These are phyloP conservation scores for Hymenoscyphus fructigenus DNA, from an alignment of 2,329 filamentous ascomycete species.

Conservation along the genomic window DNA sequence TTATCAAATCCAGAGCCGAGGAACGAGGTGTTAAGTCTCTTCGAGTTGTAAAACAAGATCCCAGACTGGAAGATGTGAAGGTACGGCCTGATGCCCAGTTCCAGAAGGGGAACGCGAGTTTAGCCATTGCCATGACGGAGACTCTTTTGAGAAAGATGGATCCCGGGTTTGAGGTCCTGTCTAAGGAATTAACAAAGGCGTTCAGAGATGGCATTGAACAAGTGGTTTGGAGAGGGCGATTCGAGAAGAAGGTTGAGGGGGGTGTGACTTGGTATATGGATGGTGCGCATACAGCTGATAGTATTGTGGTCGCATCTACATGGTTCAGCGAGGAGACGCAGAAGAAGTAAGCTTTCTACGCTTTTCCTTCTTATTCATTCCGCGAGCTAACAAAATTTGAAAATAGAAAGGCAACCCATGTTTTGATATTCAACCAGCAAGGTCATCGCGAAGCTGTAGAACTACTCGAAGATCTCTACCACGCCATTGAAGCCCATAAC, in stretches of 20 bases:
- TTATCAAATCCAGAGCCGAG: conserved; percentile 52
- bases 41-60: conserved; percentile 47
- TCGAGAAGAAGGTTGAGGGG: conserved; percentile 58
- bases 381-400: neutral
- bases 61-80: conserved; percentile 44
- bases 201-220: conserved; percentile 73
- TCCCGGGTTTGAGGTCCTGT: conserved; percentile 29
- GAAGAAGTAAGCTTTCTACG: conserved; percentile 31
- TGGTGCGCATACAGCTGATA: conserved; percentile 90
- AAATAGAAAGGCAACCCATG: conserved; percentile 42
- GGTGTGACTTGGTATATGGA: conserved; percentile 83
- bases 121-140: conserved; percentile 53
- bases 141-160: conserved; percentile 46
- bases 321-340: conserved; percentile 69
- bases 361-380: neutral
- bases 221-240: conserved; percentile 78
- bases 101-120: conserved; percentile 57
- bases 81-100: conserved; percentile 55
- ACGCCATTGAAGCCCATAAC: conserved; percentile 48
- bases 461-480: conserved; percentile 51
- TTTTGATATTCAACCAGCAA: conserved; percentile 88
- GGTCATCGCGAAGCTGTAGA: conserved; percentile 45
- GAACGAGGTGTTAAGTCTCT: conserved; percentile 45
- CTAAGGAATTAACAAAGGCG: conserved; percentile 51
- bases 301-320: conserved; percentile 73